Conservation (phyloP, 306 rosid genomes). For the Quercus ilex region DNA sequence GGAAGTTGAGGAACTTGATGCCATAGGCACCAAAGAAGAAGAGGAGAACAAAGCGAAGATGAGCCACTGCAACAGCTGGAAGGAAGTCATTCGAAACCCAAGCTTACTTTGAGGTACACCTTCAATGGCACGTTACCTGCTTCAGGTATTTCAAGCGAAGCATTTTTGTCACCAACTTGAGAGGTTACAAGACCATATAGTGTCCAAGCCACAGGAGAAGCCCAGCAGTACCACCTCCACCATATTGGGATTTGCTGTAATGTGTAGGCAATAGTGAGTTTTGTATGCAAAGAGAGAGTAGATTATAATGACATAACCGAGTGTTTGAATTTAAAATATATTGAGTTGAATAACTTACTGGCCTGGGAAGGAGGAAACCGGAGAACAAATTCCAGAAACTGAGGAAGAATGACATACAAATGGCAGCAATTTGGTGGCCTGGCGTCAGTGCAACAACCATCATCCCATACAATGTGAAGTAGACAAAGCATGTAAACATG, state of each 20-base stretch:
- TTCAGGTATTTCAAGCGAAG: conserved; percentile 24
- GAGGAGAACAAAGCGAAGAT: conserved; percentile 39
- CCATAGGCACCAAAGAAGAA: conserved; percentile 62
- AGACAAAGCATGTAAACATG: conserved; percentile 60
- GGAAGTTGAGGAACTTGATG: conserved; percentile 62
- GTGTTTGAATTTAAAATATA: not conserved
- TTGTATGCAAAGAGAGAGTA: not conserved
- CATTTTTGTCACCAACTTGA: conserved; percentile 47
- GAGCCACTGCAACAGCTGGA: conserved; percentile 35
- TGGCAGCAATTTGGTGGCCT: conserved; percentile 60
- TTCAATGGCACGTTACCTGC: conserved; percentile 24
- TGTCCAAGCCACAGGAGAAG: conserved; percentile 75
- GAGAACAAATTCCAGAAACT: conserved; percentile 84
- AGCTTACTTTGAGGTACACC: conserved; percentile 31
- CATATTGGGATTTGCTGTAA: conserved; percentile 72
- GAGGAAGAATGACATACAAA: conserved; percentile 60
- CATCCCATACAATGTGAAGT: conserved; percentile 77
- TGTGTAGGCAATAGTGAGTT: not conserved
- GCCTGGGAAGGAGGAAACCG: conserved; percentile 64
- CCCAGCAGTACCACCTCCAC: conserved; percentile 95
- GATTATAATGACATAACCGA: not conserved
- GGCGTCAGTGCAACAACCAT: conserved; percentile 71
- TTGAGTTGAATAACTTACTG: conserved; percentile 36
- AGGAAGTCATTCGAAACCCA: conserved; percentile 53
- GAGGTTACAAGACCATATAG: conserved; percentile 58